A percentile compares a stretch with the other conserved stretches of the same genome.
These are phyloP conservation scores for Henckelia pumila DNA, from an alignment of 257 asterid species.

Conservation along the genomic window DNA sequence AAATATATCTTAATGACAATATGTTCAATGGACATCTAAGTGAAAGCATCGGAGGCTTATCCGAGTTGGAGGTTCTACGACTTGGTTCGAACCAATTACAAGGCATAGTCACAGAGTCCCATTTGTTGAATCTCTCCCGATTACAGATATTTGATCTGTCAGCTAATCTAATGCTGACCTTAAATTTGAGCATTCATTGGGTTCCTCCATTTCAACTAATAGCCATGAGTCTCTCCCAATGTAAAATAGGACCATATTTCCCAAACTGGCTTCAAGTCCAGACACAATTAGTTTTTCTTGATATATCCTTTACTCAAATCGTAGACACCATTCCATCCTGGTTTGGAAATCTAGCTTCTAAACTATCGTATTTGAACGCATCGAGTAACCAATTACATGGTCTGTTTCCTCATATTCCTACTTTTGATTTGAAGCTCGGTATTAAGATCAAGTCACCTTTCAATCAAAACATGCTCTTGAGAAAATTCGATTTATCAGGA, in stretches of 20 bases:
- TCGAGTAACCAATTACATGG: no score
- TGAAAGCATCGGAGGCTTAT: not conserved
- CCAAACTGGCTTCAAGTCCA: constrained; percentile 19
- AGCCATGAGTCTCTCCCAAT: not conserved
- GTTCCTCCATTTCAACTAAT: no score
- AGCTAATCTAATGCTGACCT: not conserved
- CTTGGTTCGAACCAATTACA: constrained; percentile 19
- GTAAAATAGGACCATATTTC: not conserved
- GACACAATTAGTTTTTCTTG: not conserved
- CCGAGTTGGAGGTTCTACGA: constrained; percentile 13
- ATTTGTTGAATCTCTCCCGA: not conserved
- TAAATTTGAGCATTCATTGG: not conserved
- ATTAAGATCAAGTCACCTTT: no score
- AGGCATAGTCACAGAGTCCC: constrained; percentile 3
- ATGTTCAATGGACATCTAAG: constrained; percentile 1
- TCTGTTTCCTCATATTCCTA: no score
- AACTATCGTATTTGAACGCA: no score
- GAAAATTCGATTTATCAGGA: not conserved
- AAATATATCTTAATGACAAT: constrained; percentile 2
- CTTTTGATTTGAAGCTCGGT: no score
- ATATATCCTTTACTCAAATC: constrained; percentile 15
- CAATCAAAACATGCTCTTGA: no score
- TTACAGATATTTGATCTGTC: not conserved
- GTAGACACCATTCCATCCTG: no score
- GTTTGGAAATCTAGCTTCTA: no score